Base-by-base conservation (phyloP, 352 stramenopile genomes). In the Pythium apleroticum region DNA sequence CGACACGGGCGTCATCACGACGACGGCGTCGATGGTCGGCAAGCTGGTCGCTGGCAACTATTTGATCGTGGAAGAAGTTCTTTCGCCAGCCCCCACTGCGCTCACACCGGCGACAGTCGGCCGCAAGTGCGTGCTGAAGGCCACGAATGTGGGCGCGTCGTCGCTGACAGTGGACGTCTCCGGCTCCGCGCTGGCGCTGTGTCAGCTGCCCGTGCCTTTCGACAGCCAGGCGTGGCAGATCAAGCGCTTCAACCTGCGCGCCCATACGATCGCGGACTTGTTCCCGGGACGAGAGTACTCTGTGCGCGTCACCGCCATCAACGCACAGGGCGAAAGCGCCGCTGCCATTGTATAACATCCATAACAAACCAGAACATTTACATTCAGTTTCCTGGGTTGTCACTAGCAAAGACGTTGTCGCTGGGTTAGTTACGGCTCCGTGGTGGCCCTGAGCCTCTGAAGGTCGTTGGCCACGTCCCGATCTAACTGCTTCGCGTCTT, bases 211-310 rank as follows among this genome's bases (percentile, higher is more conserved):
- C 0, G 48, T 33, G 4, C 67, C 76, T 1, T 90, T 88, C 28
- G 78, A 81, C 28, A 75, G 60, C 17, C 74, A 90, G 45, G 76
- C 82, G 0, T 90, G 77, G 71, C 66, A 71, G 17, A 63, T 90
- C 50, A 89, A 83, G 60, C 68, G 58, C 7, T 91, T 91, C 53
- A 87, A 90, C 25, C 55, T 93, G n/a, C 72, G 78, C 1, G 79
- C 80, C 0, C 68, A 89, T 52, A 78, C 65, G 22, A 80, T 93
- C 49, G 57, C 24, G 2, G 80, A 91, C 60, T 58, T 93, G 27
- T 70, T 86, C n/a, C 77, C 84, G 1, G 84, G 84, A n/a, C 62
- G 69, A 17, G 81, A 91, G 22, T 93, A 93, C 67, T 82, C 80
- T 1, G 78, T 91, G 41, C 78, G 80, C 6, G 81, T 89, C 22